Evolutionary conservation across 257 asterid species (phyloP).

Genomic region (Rhazya stricta): DNA sequence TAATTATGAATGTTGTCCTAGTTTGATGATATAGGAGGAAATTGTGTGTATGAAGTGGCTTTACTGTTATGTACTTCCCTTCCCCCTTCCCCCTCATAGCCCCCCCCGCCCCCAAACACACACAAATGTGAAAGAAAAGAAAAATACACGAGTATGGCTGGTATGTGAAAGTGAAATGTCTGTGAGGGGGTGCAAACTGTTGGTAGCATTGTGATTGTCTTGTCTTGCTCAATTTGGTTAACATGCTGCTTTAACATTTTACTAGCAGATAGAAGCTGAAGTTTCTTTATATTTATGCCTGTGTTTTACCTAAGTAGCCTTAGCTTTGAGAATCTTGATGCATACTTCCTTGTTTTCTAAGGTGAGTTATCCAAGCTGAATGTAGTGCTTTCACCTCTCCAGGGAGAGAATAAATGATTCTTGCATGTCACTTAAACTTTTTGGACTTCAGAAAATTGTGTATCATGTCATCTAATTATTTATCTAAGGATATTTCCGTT

Average conservation of each 20-base stretch:
- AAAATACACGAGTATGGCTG: too few species aligned
- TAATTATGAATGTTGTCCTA: neutral
- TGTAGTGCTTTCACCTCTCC: neutral
- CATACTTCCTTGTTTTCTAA: neutral
- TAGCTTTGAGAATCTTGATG: neutral
- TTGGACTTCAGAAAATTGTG: neutral
- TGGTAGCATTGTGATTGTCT: too few species aligned
- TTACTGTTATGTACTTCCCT: too few species aligned
- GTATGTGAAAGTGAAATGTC: too few species aligned
- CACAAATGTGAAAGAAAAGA: too few species aligned
- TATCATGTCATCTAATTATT: neutral
- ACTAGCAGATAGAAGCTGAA: too few species aligned
- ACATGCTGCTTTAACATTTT: too few species aligned
- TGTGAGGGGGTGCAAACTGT: too few species aligned
- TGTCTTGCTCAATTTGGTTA: neutral
- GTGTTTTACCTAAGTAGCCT: neutral
- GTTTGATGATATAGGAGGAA: neutral
- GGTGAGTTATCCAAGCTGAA: neutral
- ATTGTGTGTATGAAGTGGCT: neutral
- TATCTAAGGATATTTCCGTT: neutral
- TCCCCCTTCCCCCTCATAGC: too few species aligned
- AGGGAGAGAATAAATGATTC: neutral
- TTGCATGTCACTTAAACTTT: neutral
- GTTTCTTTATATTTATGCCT: neutral
- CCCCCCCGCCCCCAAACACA: too few species aligned